Evolutionary conservation across 176 grass and related monocot species (phyloP).

Genomic region (Oryza nivara): DNA sequence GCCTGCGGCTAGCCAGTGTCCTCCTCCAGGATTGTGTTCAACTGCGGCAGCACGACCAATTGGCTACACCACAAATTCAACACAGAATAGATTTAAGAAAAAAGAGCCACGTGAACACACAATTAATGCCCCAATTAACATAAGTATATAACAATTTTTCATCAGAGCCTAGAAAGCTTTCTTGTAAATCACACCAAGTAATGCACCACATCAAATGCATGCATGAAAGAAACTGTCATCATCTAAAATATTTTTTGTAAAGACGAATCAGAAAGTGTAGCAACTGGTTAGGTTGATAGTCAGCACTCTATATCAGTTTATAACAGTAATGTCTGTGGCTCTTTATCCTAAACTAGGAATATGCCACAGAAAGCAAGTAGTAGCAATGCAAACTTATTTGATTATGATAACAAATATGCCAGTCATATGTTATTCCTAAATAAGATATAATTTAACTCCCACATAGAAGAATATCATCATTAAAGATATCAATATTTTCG

Average conservation of each 20-base stretch:
- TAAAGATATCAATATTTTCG: background rate
- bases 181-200: slow-evolving; percentile 2
- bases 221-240: background rate
- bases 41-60: slow-evolving; percentile 77
- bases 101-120: background rate
- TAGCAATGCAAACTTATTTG: slow-evolving; percentile 10
- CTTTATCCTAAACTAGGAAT: slow-evolving; percentile 17
- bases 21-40: slow-evolving; percentile 92
- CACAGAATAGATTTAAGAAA: slow-evolving; percentile 22
- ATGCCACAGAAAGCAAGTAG: background rate
- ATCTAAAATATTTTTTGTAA: background rate
- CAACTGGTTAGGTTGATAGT: background rate
- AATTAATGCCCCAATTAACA: slow-evolving; percentile 16
- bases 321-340: background rate
- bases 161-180: slow-evolving; percentile 15
- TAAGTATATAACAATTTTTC: background rate
- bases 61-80: slow-evolving; percentile 67
- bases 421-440: slow-evolving; percentile 3
- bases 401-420: slow-evolving; percentile 13
- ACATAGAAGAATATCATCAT: slow-evolving; percentile 9
- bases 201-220: slow-evolving; percentile 10
- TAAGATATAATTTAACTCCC: slow-evolving; percentile 19
- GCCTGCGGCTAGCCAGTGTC: slow-evolving; percentile 90
- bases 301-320: slow-evolving; percentile 3
- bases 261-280: background rate